Percentiles rank a stretch among this genome's conserved stretches.
These are phyloP conservation scores for Calonectria crousiana DNA, from an alignment of 2,329 filamentous ascomycete species.

Conservation along the genomic window DNA sequence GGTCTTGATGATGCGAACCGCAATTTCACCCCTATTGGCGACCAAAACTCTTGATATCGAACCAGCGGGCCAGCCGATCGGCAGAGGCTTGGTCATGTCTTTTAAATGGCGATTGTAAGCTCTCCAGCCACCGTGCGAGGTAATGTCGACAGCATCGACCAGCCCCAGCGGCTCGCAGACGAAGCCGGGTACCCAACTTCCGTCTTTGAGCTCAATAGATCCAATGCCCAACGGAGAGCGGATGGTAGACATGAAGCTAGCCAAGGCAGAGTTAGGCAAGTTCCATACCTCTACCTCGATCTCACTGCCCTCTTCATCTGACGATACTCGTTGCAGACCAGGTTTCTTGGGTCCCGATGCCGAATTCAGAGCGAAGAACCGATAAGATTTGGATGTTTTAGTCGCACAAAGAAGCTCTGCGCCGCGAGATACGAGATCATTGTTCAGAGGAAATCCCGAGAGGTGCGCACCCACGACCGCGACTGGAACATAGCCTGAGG, in stretches of 20 bases:
- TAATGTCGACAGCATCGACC: conserved; percentile 47
- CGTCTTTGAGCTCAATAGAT: conserved; percentile 49
- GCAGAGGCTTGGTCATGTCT: not conserved
- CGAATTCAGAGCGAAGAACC: conserved; percentile 44
- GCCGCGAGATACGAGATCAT: conserved; percentile 48
- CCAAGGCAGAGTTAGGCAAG: conserved; percentile 45
- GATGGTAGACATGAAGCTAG: conserved; percentile 49
- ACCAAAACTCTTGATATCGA: conserved; percentile 63
- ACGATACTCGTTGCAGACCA: conserved; percentile 45
- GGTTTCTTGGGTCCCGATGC: conserved; percentile 43
- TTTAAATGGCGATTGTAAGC: conserved; percentile 35
- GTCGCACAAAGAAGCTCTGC: conserved; percentile 42
- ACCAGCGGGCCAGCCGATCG: not conserved
- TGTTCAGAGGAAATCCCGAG: conserved; percentile 49
- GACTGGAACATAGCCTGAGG: conserved; percentile 30
- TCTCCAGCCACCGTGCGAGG: conserved; percentile 48
- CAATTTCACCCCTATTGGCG: conserved; percentile 74
- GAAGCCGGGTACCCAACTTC: conserved; percentile 51
- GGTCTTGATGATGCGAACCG: conserved; percentile 77
- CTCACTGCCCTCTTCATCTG: conserved; percentile 34
- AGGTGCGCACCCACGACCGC: conserved; percentile 53
- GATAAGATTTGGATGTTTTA: conserved; percentile 47
- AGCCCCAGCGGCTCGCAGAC: conserved; percentile 53
- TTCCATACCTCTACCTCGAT: conserved; percentile 53
- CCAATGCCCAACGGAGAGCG: conserved; percentile 51